These are phyloP conservation scores for Teunomyces barrocoloradensis DNA, from an alignment of 805 yeast genomes.

Conservation along the genomic window DNA sequence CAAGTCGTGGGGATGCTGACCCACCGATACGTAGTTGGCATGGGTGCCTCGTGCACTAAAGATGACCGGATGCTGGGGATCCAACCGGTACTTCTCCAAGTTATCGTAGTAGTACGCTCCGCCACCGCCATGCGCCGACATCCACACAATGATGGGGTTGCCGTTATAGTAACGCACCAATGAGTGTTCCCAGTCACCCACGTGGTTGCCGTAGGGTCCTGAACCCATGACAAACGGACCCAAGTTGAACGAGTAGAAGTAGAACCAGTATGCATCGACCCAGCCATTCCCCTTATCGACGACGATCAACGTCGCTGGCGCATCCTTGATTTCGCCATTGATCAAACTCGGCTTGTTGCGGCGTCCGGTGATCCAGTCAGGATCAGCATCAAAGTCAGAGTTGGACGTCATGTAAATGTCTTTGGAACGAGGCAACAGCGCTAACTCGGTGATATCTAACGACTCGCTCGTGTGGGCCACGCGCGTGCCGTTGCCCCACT, in stretches of 20 bases:
- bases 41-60: slow-evolving; percentile 96
- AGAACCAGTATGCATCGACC: slow-evolving; percentile 96
- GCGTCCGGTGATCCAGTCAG: slow-evolving; percentile 82
- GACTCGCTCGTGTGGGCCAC: slow-evolving; percentile 31
- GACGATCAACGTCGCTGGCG: slow-evolving; percentile 78
- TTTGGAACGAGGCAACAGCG: slow-evolving; percentile 25
- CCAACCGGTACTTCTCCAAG: slow-evolving; percentile 57
- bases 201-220: slow-evolving; percentile 96
- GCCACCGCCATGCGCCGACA: slow-evolving; percentile 98
- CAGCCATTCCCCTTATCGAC: slow-evolving; percentile 93
- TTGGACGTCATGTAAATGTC: slow-evolving; percentile 61
- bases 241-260: slow-evolving; percentile 87
- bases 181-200: slow-evolving; percentile 98
- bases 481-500: slow-evolving; percentile 47
- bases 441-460: slow-evolving; percentile 33
- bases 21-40: slow-evolving; percentile 94
- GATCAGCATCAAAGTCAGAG: slow-evolving; percentile 65
- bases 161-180: slow-evolving; percentile 82
- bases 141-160: slow-evolving; percentile 81
- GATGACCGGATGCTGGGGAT: slow-evolving; percentile 60
- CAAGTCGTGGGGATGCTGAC: slow-evolving; percentile 92
- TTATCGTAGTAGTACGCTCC: slow-evolving; percentile 80
- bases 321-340: slow-evolving; percentile 68
- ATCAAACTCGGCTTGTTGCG: slow-evolving; percentile 65
- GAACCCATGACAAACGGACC: slow-evolving; percentile 98